A percentile compares a stretch with the other conserved stretches of the same genome.
phyloP scores from a whole-genome alignment of 805 yeast genomes.

The Maudiozyma serrabonitensis region DNA sequence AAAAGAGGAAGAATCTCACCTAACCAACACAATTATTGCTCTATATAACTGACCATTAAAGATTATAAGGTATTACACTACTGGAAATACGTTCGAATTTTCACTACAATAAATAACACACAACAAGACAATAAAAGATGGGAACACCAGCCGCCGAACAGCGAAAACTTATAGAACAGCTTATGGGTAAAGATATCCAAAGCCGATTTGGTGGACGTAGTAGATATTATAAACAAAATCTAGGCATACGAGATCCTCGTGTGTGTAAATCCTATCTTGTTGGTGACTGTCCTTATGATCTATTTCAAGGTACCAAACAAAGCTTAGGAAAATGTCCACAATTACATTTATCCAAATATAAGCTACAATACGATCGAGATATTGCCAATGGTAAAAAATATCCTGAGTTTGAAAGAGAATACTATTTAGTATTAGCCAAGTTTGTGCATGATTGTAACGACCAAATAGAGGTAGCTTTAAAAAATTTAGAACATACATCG shows the following conservation, averaged over 20 bases:
- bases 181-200: slow-evolving; percentile 40
- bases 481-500: slow-evolving; percentile 53
- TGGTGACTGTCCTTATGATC: slow-evolving; percentile 78
- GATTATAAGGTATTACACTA: too few species aligned
- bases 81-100: too few species aligned
- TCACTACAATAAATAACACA: background rate
- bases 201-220: slow-evolving; percentile 11
- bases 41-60: too few species aligned
- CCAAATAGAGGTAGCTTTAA: slow-evolving; percentile 51
- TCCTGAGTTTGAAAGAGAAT: slow-evolving; percentile 40
- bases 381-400: slow-evolving; percentile 33
- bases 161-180: slow-evolving; percentile 61
- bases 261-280: slow-evolving; percentile 78
- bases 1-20: too few species aligned
- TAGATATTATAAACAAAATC: slow-evolving; percentile 9
- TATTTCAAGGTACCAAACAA: slow-evolving; percentile 73
- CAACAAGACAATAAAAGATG: slow-evolving; percentile 7
- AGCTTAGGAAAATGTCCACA: slow-evolving; percentile 74
- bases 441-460: slow-evolving; percentile 60
- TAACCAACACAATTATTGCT: too few species aligned
- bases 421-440: slow-evolving; percentile 37
- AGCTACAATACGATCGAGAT: slow-evolving; percentile 52
- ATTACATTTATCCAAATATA: slow-evolving; percentile 65
- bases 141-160: slow-evolving; percentile 60
- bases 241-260: slow-evolving; percentile 41